Evolutionary conservation across 495 filamentous ascomycete genomes (phyloP).

Genomic region (Penicillium silybi): DNA sequence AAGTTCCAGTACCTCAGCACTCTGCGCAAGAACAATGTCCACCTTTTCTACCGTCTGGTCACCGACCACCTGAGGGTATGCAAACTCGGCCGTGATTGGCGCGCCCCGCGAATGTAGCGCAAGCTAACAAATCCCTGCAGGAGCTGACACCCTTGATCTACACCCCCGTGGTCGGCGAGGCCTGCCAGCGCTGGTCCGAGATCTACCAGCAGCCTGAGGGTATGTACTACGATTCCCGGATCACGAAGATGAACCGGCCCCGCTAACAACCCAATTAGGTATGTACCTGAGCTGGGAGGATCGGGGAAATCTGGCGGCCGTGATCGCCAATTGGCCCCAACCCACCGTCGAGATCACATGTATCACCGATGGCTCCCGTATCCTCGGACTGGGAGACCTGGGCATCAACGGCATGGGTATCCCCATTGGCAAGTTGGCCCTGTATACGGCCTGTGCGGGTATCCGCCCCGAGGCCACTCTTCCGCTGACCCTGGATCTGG

Average conservation of each 20-base stretch:
- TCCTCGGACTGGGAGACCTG: conserved; percentile 92
- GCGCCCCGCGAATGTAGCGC: background rate
- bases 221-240: conserved; percentile 26
- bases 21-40: conserved; percentile 82
- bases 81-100: conserved; percentile 7
- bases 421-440: conserved; percentile 87
- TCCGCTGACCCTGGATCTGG: conserved; percentile 86
- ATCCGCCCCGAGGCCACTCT: conserved; percentile 91
- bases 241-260: conserved; percentile 25
- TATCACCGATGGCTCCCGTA: conserved; percentile 94
- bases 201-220: conserved; percentile 95
- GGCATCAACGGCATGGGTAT: conserved; percentile 98
- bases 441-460: conserved; percentile 95
- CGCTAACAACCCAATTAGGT: conserved; percentile 38
- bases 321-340: conserved; percentile 88
- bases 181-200: conserved; percentile 91
- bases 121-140: conserved; percentile 30
- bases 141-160: conserved; percentile 94
- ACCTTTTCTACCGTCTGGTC: conserved; percentile 92
- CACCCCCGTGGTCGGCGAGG: conserved; percentile 95
- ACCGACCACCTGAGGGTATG: conserved; percentile 79
- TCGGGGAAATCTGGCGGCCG: conserved; percentile 73
- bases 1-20: conserved; percentile 91
- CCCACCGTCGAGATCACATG: conserved; percentile 89
- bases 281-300: conserved; percentile 92